Percentiles rank a stretch among this genome's conserved stretches.
These are phyloP conservation scores for Albugo candida DNA, from an alignment of 352 stramenopile genomes.

Conservation along the genomic window DNA sequence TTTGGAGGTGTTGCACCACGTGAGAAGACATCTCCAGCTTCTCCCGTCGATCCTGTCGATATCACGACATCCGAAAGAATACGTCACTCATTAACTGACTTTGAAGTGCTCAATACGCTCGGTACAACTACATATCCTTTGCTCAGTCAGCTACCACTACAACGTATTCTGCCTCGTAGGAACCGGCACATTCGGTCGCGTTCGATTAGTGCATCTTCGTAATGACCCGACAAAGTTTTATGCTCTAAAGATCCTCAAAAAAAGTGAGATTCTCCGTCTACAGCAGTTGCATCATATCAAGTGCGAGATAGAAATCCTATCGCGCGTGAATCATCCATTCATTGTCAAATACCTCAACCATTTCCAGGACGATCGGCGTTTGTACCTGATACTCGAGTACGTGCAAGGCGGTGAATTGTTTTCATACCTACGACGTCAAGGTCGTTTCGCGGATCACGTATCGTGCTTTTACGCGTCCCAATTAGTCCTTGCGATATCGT, in stretches of 20 bases:
- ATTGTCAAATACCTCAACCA: conserved; percentile 75
- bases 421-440: conserved; percentile 73
- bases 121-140: conserved; percentile 9
- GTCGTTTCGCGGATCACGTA: conserved; percentile 57
- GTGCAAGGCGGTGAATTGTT: conserved; percentile 86
- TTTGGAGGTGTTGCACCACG: too few species aligned
- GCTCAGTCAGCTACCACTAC: neutral
- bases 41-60: too few species aligned
- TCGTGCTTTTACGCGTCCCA: conserved; percentile 81
- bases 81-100: conserved; percentile 14
- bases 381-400: conserved; percentile 86
- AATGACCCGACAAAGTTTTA: conserved; percentile 28
- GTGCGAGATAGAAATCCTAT: conserved; percentile 82
- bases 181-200: conserved; percentile 78
- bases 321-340: conserved; percentile 74
- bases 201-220: conserved; percentile 62
- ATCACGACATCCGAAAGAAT: too few species aligned
- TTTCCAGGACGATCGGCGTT: conserved; percentile 78
- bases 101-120: conserved; percentile 59
- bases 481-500: conserved; percentile 72
- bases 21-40: too few species aligned
- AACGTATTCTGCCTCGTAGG: conserved; percentile 10
- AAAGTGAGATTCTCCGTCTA: conserved; percentile 76
- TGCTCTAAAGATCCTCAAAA: conserved; percentile 86
- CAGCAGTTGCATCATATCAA: conserved; percentile 84